Evolutionary conservation across 2,329 filamentous ascomycete genomes (phyloP), one percentile per base, ranked within the genome.

Genomic region (Alternaria sp.): DNA sequence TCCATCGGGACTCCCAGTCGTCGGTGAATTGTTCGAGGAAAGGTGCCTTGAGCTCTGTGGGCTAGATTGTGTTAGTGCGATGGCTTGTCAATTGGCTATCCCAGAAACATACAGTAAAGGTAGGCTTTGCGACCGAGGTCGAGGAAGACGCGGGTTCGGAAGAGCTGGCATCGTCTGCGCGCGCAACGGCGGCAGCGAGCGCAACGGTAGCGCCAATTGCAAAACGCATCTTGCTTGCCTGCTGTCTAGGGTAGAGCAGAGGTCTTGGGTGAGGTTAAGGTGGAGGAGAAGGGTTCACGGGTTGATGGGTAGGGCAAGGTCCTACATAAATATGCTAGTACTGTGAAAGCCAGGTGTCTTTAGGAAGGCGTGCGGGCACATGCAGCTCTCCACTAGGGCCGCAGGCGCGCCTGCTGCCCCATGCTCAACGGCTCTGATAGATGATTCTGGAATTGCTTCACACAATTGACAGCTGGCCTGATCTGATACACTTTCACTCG

Each of bases 11-110:
- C 71, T 97, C 91, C 94, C 94, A 98, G 82, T 92, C 94, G 72
- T 96, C 91, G 82, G 92, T 96, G 85, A 99, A 99, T 82, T 99
- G 95, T 85, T 99, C 95, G 67, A 98, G 84, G 88, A 99, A 99
- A 62, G 93, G 92, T 70, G 90, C 95, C 84, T 97, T 95, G 75
- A 98, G 80, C 65, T 84, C 87, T 68, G 93, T 92, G 61, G 95
- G 94, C 94, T 99, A 76, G n/a, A 12, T 9, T 20, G 16, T 47
- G 66, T 77, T 59, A 76, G 71, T 18, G 20, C 39, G 3, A 24
- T 8, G 55, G n/a, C 18, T 41, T 22, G 18, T 3, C n/a, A 12
- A 22, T 12, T 22, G 18, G 38, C 5, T 1, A 4, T 22, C 5
- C 18, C 49, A 9, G 53, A 22, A 43, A 85, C 93, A 84, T 86